Conservation (phyloP, 768 basidiomycete genomes). For the Rubroboletus pulcherrimus region DNA sequence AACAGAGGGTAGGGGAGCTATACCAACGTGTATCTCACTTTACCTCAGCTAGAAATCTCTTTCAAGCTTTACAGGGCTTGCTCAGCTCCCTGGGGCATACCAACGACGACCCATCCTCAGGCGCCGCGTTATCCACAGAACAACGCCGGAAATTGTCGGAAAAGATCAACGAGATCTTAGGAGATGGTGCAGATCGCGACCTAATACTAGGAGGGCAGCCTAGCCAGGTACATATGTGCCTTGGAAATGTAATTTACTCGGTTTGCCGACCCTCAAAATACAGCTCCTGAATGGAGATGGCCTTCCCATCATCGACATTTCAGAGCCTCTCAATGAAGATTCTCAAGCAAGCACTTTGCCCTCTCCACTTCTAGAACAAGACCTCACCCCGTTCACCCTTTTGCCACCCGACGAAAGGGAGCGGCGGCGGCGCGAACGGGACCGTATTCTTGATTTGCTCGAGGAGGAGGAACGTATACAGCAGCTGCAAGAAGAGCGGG, state of each 20-base stretch:
- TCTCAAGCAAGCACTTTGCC: conserved; percentile 17
- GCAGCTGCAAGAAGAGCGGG: conserved; percentile 38
- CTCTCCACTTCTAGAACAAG: conserved; percentile 36
- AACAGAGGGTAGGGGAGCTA: conserved; percentile 36
- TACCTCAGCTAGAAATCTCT: conserved; percentile 7
- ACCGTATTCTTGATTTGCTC: conserved; percentile 61
- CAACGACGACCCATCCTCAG: conserved; percentile 1
- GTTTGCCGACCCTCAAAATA: conserved; percentile 17
- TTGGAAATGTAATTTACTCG: conserved; percentile 15
- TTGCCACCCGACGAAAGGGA: conserved; percentile 47
- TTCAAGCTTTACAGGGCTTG: conserved; percentile 38
- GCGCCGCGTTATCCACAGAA: conserved; percentile 39
- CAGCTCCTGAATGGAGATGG: conserved; percentile 76
- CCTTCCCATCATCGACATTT: conserved; percentile 74
- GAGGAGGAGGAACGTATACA: conserved; percentile 65
- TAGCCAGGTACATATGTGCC: conserved; percentile 54
- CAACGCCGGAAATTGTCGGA: conserved; percentile 53
- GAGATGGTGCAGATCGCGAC: conserved; percentile 41
- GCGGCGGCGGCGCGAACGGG: conserved; percentile 53
- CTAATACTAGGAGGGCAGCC: conserved; percentile 44
- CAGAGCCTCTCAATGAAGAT: conserved; percentile 46
- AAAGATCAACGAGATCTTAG: conserved; percentile 51
- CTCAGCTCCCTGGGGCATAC: conserved; percentile 34
- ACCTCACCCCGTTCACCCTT: conserved; percentile 43
- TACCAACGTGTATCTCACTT: neutral